Base-by-base conservation (phyloP, 2,329 filamentous ascomycete species). In the Penicillium sp. region DNA sequence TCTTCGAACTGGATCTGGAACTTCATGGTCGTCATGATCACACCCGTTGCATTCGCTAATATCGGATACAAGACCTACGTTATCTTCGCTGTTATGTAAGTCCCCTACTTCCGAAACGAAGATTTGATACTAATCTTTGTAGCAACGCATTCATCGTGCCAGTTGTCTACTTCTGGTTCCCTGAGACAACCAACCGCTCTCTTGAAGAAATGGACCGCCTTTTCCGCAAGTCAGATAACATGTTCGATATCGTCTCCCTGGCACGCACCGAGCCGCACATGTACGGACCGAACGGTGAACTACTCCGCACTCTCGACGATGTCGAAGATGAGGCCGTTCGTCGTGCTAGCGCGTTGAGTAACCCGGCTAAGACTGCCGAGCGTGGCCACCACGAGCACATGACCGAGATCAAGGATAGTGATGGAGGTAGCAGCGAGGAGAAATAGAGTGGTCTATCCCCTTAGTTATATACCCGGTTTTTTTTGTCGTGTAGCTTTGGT, bases 161-260 rank as follows among this genome's bases (percentile, higher is more conserved):
- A 0, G 77, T 80, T 8, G 80, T 83, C 48, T 86, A 85, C 73
- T 83, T 85, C 72, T 85, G 86, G 77, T 86, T 84, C 69, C 84
- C 84, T 0, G 84, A 86, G 66, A 86, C 84, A 3, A 83, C 83
- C 10, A 81, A 80, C 61, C 81, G 83, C 8, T 84, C 80, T 14
- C 78, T 90, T 31, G 88, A 90, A 71, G 88, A 90, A 69, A 85
- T 91, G 73, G 88, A 91, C 66, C 80, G 84, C 56, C 86, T 90
- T 62, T 88, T 89, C 77, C 78, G 78, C 69, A 83, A 84, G 60
- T 81, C 80, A 1, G 74, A 70, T 26, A 80, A 74, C 23, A 69
- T 80, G 50, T 81, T 84, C 60, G 68, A 77, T 19, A 76, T 83
- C 3, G 80, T 84, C 25, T 72, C 75, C 52, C 73, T 83, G 27